Conservation (phyloP, 108 stramenopile species). For the Skeletonema marinoi region DNA sequence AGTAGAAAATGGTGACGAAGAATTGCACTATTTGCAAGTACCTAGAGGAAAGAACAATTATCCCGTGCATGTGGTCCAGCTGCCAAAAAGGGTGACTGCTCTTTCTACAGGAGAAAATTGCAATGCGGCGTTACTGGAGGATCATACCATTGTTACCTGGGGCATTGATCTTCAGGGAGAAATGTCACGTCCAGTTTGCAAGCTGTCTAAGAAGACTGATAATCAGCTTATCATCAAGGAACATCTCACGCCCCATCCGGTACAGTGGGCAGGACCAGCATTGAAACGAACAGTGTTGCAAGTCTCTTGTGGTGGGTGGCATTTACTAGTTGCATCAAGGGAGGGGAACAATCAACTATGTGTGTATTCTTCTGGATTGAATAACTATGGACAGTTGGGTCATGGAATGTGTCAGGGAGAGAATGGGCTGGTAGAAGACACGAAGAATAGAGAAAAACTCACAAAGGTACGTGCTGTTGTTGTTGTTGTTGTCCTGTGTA, state of each 20-base stretch:
- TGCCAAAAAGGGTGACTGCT: conserved; percentile 31
- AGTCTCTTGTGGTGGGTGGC: conserved; percentile 83
- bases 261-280: conserved; percentile 25
- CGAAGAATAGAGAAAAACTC: conserved; percentile 25
- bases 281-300: conserved; percentile 42
- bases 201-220: conserved; percentile 24
- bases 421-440: conserved; percentile 28
- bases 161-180: conserved; percentile 53
- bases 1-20: conserved; percentile 20
- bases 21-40: conserved; percentile 1
- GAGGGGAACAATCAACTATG: conserved; percentile 25
- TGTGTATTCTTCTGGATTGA: conserved; percentile 84
- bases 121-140: conserved; percentile 66
- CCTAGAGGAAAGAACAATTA: conserved; percentile 32
- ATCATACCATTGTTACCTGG: conserved; percentile 70
- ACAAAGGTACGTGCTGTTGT: conserved; percentile 24
- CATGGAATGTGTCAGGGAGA: conserved; percentile 37
- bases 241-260: conserved; percentile 61
- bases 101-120: conserved; percentile 53
- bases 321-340: conserved; percentile 79
- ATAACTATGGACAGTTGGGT: conserved; percentile 93
- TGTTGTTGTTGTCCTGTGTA: no score
- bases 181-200: conserved; percentile 29
- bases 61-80: conserved; percentile 38
- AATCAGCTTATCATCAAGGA: conserved; percentile 36